Evolutionary conservation across 2,329 filamentous ascomycete species (phyloP).

Genomic region (Cercospora nicotianae): DNA sequence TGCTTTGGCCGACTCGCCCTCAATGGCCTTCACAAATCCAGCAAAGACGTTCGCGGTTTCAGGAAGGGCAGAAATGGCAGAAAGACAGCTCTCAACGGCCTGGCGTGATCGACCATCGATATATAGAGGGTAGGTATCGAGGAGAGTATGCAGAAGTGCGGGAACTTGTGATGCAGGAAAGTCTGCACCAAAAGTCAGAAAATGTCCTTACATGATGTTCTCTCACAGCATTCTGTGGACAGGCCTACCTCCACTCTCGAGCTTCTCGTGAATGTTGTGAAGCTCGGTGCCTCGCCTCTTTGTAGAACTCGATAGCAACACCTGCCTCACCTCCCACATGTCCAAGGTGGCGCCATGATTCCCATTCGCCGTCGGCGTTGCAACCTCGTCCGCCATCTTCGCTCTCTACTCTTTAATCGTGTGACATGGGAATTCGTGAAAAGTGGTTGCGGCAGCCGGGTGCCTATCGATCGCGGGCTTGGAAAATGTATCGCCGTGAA

Average conservation of each 20-base stretch:
- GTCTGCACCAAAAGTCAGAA: conserved; percentile 23
- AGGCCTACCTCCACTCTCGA: conserved; percentile 46
- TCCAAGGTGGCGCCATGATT: conserved; percentile 21
- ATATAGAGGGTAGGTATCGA: conserved; percentile 86
- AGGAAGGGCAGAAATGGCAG: conserved; percentile 61
- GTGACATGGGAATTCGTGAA: conserved; percentile 1
- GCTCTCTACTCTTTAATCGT: conserved; percentile 8
- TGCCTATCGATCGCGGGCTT: not conserved
- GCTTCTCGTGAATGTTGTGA: conserved; percentile 45
- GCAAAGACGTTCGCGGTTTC: conserved; percentile 60
- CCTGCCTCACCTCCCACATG: conserved; percentile 37
- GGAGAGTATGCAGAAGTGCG: conserved; percentile 64
- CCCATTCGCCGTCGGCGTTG: not conserved
- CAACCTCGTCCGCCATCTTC: conserved; percentile 18
- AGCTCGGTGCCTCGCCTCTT: conserved; percentile 50
- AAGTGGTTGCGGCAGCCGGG: not conserved
- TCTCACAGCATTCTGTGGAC: conserved; percentile 1
- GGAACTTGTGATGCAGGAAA: conserved; percentile 29
- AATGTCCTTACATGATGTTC: conserved; percentile 5
- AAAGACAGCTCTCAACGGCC: conserved; percentile 78
- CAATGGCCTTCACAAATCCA: conserved; percentile 65
- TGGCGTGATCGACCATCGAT: conserved; percentile 79
- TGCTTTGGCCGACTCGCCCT: conserved; percentile 71
- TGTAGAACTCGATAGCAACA: conserved; percentile 50
- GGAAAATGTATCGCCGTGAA: not conserved